phyloP scores from a whole-genome alignment of 176 grass and related monocot species.

The Dendrocalamus sinicus region DNA sequence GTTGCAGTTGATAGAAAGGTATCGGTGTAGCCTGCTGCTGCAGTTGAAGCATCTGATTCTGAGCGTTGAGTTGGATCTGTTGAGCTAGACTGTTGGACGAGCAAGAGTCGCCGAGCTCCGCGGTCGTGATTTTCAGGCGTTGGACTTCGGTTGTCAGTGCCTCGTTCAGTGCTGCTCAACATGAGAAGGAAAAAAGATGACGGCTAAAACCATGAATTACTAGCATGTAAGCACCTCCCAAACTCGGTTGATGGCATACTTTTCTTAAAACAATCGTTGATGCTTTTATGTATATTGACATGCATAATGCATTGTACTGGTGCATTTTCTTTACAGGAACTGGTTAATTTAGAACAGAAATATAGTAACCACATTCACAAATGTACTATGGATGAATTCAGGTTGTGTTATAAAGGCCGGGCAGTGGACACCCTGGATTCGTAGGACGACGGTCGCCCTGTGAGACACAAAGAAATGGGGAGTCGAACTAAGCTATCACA shows the following conservation, averaged over 20 bases:
- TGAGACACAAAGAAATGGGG: background rate
- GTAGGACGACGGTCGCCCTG: background rate
- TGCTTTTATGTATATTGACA: background rate
- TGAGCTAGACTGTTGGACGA: slow-evolving; percentile 62
- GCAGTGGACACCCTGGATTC: background rate
- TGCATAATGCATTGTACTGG: background rate
- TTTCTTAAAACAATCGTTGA: background rate
- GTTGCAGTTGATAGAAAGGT: slow-evolving; percentile 67
- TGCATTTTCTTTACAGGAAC: background rate
- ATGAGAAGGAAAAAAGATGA: background rate
- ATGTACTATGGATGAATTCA: background rate
- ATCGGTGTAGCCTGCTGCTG: slow-evolving; percentile 55
- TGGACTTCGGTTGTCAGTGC: slow-evolving; percentile 85
- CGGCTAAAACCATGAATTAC: background rate
- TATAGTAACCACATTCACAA: too few species aligned
- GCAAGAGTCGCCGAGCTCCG: slow-evolving; percentile 65
- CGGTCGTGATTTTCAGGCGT: slow-evolving; percentile 69
- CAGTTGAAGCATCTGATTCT: slow-evolving; percentile 64
- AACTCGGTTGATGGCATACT: background rate
- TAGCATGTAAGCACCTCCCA: background rate
- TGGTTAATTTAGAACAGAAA: background rate
- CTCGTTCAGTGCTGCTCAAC: slow-evolving; percentile 79
- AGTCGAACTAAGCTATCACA: background rate
- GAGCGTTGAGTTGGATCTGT: slow-evolving; percentile 54
- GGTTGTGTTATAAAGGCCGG: background rate